phyloP scores from a whole-genome alignment of 306 rosid species.

The Glycine soja region DNA sequence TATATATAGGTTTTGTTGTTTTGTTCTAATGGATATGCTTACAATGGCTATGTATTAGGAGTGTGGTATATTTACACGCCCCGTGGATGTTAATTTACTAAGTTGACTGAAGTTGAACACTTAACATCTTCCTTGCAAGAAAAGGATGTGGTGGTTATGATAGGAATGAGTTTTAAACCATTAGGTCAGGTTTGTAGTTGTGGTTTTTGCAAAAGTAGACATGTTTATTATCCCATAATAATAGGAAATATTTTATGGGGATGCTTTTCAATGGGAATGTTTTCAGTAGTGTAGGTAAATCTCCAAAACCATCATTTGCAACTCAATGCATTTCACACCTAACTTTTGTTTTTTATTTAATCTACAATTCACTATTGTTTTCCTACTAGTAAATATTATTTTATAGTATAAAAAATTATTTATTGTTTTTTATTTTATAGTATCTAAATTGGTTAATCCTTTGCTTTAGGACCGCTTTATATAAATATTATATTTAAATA shows the following conservation, averaged over 20 bases:
- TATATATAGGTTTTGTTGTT: background rate
- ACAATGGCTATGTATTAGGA: background rate
- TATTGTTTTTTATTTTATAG: too few species aligned
- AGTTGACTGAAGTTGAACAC: slow-evolving; percentile 17
- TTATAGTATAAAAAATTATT: too few species aligned
- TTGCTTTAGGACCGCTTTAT: too few species aligned
- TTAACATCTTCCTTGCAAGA: slow-evolving; percentile 8
- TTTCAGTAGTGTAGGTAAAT: slow-evolving; percentile 16
- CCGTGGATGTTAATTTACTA: slow-evolving; percentile 6
- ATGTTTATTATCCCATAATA: background rate
- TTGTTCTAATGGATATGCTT: slow-evolving; percentile 31
- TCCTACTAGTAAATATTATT: background rate
- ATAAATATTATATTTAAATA: too few species aligned
- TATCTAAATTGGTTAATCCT: too few species aligned
- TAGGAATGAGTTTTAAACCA: slow-evolving; percentile 33
- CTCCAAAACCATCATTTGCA: slow-evolving; percentile 34
- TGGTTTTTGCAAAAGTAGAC: slow-evolving; percentile 14
- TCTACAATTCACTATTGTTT: background rate
- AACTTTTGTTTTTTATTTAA: background rate
- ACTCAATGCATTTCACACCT: slow-evolving; percentile 10
- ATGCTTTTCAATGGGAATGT: background rate
- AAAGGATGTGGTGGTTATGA: background rate
- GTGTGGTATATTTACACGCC: background rate
- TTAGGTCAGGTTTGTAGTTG: background rate
- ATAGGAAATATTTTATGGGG: background rate